Conservation (phyloP, 2,329 filamentous ascomycete species). For the Cladorrhinum sp. region DNA sequence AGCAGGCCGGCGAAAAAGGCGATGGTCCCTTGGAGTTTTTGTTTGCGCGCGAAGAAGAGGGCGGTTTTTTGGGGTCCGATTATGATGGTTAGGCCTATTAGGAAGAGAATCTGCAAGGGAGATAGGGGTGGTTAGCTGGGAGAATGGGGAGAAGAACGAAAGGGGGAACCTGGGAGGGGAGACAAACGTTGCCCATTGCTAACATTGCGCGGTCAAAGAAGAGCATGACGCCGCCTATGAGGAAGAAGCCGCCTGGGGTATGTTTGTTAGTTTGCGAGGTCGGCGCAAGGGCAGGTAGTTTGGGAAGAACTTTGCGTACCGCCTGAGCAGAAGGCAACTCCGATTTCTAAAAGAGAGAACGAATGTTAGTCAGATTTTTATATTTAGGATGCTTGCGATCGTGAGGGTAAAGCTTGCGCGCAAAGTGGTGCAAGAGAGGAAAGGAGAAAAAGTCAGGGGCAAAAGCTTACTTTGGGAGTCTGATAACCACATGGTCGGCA, state of each 20-base stretch:
- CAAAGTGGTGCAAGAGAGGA: neutral
- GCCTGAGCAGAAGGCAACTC: slow-evolving; percentile 95
- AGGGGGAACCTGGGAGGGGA: slow-evolving; percentile 13
- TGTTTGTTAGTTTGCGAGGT: slow-evolving; percentile 25
- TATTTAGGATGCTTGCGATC: slow-evolving; percentile 20
- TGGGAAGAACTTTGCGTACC: slow-evolving; percentile 59
- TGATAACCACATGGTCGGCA: slow-evolving; percentile 94
- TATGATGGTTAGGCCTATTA: slow-evolving; percentile 92
- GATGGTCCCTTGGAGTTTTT: slow-evolving; percentile 87
- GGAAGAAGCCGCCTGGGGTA: slow-evolving; percentile 79
- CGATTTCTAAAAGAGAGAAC: slow-evolving; percentile 66
- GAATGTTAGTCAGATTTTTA: slow-evolving; percentile 27
- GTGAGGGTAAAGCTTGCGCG: slow-evolving; percentile 1
- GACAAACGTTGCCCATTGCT: slow-evolving; percentile 88
- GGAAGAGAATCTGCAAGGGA: slow-evolving; percentile 80
- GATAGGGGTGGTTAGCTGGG: neutral
- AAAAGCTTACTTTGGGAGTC: slow-evolving; percentile 82
- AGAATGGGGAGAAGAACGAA: slow-evolving; percentile 12
- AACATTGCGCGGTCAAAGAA: slow-evolving; percentile 99
- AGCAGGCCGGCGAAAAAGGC: slow-evolving; percentile 81
- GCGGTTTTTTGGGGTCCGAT: slow-evolving; percentile 90
- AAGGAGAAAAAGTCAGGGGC: neutral
- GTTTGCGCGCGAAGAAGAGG: slow-evolving; percentile 88
- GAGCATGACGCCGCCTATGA: slow-evolving; percentile 88
- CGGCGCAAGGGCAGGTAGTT: neutral